Conservation (phyloP, 805 yeast species). For the Candida palmyrensis region DNA sequence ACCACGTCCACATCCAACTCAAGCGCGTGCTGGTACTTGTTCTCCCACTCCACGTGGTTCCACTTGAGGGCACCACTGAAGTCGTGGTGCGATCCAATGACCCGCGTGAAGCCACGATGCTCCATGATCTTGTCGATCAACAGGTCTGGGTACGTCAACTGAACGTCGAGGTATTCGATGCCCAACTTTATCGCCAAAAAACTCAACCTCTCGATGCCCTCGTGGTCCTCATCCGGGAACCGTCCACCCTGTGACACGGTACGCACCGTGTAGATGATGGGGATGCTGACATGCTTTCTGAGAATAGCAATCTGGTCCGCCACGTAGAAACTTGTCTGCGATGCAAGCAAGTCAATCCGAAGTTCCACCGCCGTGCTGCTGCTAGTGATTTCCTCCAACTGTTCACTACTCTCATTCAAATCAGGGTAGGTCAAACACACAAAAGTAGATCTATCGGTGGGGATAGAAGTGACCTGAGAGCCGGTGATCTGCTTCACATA, state of each 20-base stretch:
- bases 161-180: conserved; percentile 76
- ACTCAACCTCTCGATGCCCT: conserved; percentile 45
- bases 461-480: conserved; percentile 28
- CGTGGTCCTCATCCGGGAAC: conserved; percentile 57
- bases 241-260: conserved; percentile 78
- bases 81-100: conserved; percentile 85
- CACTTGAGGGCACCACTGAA: conserved; percentile 57
- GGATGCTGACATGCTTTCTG: conserved; percentile 60
- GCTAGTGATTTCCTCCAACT: conserved; percentile 48
- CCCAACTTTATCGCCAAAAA: conserved; percentile 69
- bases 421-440: conserved; percentile 71
- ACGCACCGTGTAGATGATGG: conserved; percentile 78
- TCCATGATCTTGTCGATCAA: conserved; percentile 48
- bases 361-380: conserved; percentile 84
- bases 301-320: conserved; percentile 68
- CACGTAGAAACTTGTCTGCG: conserved; percentile 49
- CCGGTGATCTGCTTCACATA: conserved; percentile 66
- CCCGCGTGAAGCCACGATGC: conserved; percentile 54
- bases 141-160: conserved; percentile 60
- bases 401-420: conserved; percentile 38
- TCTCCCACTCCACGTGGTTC: conserved; percentile 70
- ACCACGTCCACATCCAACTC: conserved; percentile 64
- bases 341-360: conserved; percentile 65
- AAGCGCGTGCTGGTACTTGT: conserved; percentile 62
- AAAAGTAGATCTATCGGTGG: conserved; percentile 54